Evolutionary conservation across 2,329 filamentous ascomycete genomes (phyloP).

Genomic region (Colletotrichum sublineola): DNA sequence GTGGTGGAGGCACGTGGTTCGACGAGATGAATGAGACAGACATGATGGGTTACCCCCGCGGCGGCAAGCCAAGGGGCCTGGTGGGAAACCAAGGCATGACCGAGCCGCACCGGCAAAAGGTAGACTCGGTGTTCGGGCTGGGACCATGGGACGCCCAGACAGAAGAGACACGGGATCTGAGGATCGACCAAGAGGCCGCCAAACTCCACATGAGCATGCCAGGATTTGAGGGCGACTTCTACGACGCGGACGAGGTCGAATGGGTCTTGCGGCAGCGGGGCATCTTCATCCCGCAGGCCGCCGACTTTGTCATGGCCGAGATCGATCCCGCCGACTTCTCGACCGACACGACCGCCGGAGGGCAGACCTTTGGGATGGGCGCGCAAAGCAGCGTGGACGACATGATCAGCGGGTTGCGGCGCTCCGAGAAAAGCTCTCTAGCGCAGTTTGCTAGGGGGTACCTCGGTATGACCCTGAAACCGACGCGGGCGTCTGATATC

Average conservation of each 20-base stretch:
- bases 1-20: slow-evolving; percentile 77
- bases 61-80: slow-evolving; percentile 29
- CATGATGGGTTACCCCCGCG: slow-evolving; percentile 1
- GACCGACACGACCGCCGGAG: not conserved
- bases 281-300: slow-evolving; percentile 71
- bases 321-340: slow-evolving; percentile 61
- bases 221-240: slow-evolving; percentile 81
- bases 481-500: slow-evolving; percentile 1
- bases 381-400: slow-evolving; percentile 1
- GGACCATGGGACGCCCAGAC: slow-evolving; percentile 62
- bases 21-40: slow-evolving; percentile 26
- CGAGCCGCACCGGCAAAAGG: slow-evolving; percentile 50
- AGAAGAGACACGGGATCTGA: slow-evolving; percentile 56
- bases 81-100: slow-evolving; percentile 55
- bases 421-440: not conserved
- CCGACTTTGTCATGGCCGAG: slow-evolving; percentile 72
- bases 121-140: slow-evolving; percentile 49
- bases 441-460: not conserved
- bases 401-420: not conserved
- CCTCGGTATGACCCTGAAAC: not conserved
- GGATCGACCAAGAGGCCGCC: slow-evolving; percentile 52
- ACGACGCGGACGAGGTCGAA: slow-evolving; percentile 82
- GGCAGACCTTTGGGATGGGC: not conserved
- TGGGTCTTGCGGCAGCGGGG: slow-evolving; percentile 76
- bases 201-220: slow-evolving; percentile 67